Conservation (phyloP, 140 eudicot species). For the Bidens hawaiensis region DNA sequence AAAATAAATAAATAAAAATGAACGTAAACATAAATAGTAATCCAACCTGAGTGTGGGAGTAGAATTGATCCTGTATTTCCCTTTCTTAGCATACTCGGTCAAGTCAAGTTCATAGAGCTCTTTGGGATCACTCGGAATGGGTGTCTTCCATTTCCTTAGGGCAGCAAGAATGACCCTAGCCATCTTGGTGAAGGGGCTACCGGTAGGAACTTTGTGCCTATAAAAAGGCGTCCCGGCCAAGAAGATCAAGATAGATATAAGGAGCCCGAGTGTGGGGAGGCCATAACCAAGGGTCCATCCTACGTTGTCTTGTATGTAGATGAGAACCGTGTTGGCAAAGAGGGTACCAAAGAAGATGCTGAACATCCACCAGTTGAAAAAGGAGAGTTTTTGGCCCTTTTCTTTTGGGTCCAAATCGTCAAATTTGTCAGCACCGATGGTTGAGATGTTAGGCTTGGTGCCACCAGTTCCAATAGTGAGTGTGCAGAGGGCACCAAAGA, state of each 20-base stretch:
- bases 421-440: slow-evolving; percentile 81
- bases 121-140: slow-evolving; percentile 55
- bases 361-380: slow-evolving; percentile 93
- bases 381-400: slow-evolving; percentile 69
- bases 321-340: slow-evolving; percentile 70
- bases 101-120: slow-evolving; percentile 64
- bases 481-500: slow-evolving; percentile 60
- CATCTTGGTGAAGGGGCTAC: slow-evolving; percentile 88
- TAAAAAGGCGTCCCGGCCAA: slow-evolving; percentile 70
- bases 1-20: no score
- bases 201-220: slow-evolving; percentile 65
- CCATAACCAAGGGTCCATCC: slow-evolving; percentile 92
- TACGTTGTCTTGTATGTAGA: slow-evolving; percentile 80
- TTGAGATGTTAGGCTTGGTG: slow-evolving; percentile 81
- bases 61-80: slow-evolving; percentile 63
- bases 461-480: slow-evolving; percentile 78
- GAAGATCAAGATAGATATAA: slow-evolving; percentile 52
- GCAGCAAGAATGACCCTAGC: slow-evolving; percentile 59
- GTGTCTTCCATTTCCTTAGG: slow-evolving; percentile 40
- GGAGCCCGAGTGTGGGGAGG: slow-evolving; percentile 76
- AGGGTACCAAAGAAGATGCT: slow-evolving; percentile 73
- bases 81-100: slow-evolving; percentile 49
- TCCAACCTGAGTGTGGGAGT: slow-evolving; percentile 67
- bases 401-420: slow-evolving; percentile 78
- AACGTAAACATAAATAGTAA: no score